Percentiles rank a stretch among this genome's conserved stretches.
These are phyloP conservation scores for Coemansia sp. DNA, from an alignment of 192 early-diverging fungal species.

Conservation along the genomic window DNA sequence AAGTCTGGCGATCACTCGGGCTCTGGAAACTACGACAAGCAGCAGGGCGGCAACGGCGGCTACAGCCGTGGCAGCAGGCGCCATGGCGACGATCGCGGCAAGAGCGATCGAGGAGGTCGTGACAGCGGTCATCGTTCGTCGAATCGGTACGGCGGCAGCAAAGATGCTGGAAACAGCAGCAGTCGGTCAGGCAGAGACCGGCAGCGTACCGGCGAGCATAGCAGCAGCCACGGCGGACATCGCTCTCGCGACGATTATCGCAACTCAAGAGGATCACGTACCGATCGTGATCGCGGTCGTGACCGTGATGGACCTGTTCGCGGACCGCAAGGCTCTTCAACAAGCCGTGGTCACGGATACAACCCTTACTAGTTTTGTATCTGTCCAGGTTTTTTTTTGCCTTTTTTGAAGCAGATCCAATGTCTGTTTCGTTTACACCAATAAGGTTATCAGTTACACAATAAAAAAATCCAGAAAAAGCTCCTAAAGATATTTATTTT, in stretches of 20 bases:
- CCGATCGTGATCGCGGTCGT: slow-evolving; percentile 24
- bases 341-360: slow-evolving; percentile 42
- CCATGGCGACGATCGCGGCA: slow-evolving; percentile 23
- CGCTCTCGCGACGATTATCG: slow-evolving; percentile 36
- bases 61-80: slow-evolving; percentile 13
- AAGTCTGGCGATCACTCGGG: not conserved
- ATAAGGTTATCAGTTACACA: no score
- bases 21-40: slow-evolving; percentile 11
- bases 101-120: slow-evolving; percentile 6
- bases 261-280: slow-evolving; percentile 1
- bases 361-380: slow-evolving; percentile 31
- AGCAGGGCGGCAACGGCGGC: slow-evolving; percentile 10
- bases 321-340: slow-evolving; percentile 22
- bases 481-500: not conserved
- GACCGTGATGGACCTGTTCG: slow-evolving; percentile 51
- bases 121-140: slow-evolving; percentile 37
- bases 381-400: not conserved
- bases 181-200: slow-evolving; percentile 33
- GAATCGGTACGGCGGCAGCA: slow-evolving; percentile 31
- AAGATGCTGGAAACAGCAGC: not conserved
- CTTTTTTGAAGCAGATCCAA: not conserved
- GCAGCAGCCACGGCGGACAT: slow-evolving; percentile 9
- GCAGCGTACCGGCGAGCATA: slow-evolving; percentile 22
- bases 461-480: not conserved
- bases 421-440: not conserved